A percentile compares a stretch with the other conserved stretches of the same genome.
phyloP scores from a whole-genome alignment of 108 stramenopile genomes.

The Mediolabrus comicus region DNA sequence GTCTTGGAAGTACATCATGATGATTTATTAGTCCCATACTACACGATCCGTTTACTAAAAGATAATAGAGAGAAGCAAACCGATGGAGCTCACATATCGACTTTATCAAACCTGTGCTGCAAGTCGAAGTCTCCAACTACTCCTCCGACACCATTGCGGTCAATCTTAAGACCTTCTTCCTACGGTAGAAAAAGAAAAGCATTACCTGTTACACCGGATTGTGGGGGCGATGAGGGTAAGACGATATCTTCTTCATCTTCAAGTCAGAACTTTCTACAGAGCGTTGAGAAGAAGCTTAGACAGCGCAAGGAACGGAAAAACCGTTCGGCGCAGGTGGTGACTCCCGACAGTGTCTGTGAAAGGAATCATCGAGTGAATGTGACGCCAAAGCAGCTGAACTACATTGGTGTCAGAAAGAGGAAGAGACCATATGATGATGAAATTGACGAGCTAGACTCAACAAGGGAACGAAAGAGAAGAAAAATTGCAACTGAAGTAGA shows the following conservation, averaged over 20 bases:
- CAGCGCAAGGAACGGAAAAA: background rate
- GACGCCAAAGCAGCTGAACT: background rate
- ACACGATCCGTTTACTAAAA: conserved; percentile 23
- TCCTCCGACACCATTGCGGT: background rate
- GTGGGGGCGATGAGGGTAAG: background rate
- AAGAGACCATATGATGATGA: background rate
- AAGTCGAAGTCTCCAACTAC: background rate
- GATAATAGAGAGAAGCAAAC: conserved; percentile 38
- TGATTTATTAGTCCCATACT: conserved; percentile 28
- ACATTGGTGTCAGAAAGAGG: background rate
- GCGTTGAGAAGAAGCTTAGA: background rate
- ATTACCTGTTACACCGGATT: background rate
- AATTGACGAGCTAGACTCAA: background rate
- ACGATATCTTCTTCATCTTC: background rate
- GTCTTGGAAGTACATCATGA: conserved; percentile 33
- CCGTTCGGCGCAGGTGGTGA: background rate
- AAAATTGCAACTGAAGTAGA: background rate
- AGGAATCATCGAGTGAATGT: background rate
- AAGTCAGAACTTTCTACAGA: background rate
- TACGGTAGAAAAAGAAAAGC: conserved; percentile 5
- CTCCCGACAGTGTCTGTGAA: background rate
- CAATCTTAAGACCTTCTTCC: conserved; percentile 16
- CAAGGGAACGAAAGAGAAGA: background rate
- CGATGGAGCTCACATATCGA: conserved; percentile 13
- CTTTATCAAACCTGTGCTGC: conserved; percentile 1